phyloP scores from a whole-genome alignment of 208 protist species.

The Wallacemonas sp. region DNA sequence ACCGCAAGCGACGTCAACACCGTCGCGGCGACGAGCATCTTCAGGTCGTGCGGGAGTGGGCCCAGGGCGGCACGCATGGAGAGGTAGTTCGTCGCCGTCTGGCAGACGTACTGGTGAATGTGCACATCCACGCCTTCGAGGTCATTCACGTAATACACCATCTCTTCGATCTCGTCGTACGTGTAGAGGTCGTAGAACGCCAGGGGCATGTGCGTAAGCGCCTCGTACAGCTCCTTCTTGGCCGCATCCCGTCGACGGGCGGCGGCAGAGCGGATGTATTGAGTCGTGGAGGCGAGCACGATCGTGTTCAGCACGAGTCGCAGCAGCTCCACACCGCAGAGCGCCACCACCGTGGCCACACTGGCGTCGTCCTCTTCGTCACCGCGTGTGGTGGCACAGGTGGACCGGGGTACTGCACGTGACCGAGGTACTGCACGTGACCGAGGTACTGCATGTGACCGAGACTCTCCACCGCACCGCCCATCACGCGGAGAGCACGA shows the following conservation, averaged over 20 bases:
- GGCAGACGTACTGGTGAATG: slow-evolving; percentile 50
- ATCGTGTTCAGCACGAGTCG: slow-evolving; percentile 43
- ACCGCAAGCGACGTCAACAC: slow-evolving; percentile 20
- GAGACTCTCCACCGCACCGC: too few species aligned
- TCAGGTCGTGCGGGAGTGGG: slow-evolving; percentile 21
- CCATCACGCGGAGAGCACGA: too few species aligned
- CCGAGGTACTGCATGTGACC: too few species aligned
- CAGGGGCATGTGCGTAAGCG: slow-evolving; percentile 60
- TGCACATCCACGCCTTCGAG: slow-evolving; percentile 82
- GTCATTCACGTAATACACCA: slow-evolving; percentile 80
- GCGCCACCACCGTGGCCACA: slow-evolving; percentile 13
- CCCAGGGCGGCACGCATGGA: slow-evolving; percentile 24
- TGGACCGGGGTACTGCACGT: too few species aligned
- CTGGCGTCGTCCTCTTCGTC: too few species aligned
- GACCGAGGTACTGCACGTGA: too few species aligned
- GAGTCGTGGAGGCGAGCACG: slow-evolving; percentile 30
- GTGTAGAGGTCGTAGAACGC: slow-evolving; percentile 56
- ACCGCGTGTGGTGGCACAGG: too few species aligned
- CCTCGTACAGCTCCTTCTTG: slow-evolving; percentile 60
- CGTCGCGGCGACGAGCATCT: slow-evolving; percentile 20
- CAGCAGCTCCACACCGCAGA: slow-evolving; percentile 53
- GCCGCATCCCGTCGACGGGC: slow-evolving; percentile 41
- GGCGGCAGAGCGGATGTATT: slow-evolving; percentile 45
- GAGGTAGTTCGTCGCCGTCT: slow-evolving; percentile 21
- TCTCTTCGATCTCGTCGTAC: slow-evolving; percentile 63